Percentiles rank a stretch among this genome's conserved stretches.
phyloP scores from a whole-genome alignment of 2,329 filamentous ascomycete genomes.

The Acrocalymma vagum region DNA sequence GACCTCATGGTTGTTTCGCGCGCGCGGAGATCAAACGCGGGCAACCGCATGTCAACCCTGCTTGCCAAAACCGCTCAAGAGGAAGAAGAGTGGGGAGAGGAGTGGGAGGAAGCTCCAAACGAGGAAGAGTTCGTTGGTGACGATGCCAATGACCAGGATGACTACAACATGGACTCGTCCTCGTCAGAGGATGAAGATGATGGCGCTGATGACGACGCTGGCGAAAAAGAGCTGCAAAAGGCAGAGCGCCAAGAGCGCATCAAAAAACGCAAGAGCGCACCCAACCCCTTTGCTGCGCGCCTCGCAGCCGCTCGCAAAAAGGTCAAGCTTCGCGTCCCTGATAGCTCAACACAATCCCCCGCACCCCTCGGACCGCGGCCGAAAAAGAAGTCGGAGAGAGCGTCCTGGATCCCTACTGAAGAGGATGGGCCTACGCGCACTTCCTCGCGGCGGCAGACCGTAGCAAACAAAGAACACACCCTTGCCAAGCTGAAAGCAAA shows the following conservation, averaged over 20 bases:
- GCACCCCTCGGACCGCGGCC: constrained; percentile 55
- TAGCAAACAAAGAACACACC: constrained; percentile 64
- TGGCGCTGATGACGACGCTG: constrained; percentile 78
- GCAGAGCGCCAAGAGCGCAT: constrained; percentile 70
- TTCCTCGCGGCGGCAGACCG: constrained; percentile 69
- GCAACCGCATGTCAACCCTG: constrained; percentile 51
- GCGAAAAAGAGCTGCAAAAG: constrained; percentile 85
- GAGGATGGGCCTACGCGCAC: constrained; percentile 70
- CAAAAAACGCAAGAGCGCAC: constrained; percentile 82
- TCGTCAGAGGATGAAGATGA: constrained; percentile 79
- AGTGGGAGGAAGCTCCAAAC: constrained; percentile 74
- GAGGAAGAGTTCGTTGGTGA: constrained; percentile 62
- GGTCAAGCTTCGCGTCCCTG: constrained; percentile 47
- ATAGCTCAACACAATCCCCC: constrained; percentile 54
- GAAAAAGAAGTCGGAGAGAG: constrained; percentile 76
- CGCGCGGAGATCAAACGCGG: constrained; percentile 48
- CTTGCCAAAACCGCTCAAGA: constrained; percentile 44
- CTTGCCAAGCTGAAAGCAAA: constrained; percentile 78
- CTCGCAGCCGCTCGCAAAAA: constrained; percentile 50
- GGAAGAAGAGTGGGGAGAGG: constrained; percentile 48
- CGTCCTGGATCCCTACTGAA: constrained; percentile 72
- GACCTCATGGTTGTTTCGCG: constrained; percentile 50
- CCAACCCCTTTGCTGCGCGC: constrained; percentile 48
- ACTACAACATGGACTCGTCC: constrained; percentile 81
- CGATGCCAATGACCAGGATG: constrained; percentile 65